Evolutionary conservation across 306 rosid species (phyloP).

Genomic region (Lotus japonicus): DNA sequence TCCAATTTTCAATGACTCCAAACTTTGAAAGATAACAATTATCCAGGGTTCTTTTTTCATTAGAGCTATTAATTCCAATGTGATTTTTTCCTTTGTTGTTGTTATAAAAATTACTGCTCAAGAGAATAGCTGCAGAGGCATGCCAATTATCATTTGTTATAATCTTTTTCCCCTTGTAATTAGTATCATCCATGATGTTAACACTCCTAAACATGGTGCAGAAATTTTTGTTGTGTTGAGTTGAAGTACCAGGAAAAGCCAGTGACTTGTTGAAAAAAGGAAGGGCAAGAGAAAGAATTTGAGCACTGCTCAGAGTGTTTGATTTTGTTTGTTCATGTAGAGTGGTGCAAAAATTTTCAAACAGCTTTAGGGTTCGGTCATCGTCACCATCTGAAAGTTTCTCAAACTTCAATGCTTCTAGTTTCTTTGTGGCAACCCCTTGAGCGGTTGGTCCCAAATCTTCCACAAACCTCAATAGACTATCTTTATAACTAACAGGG

Average conservation of each 20-base stretch:
- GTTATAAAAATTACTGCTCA: neutral
- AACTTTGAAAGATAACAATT: no score
- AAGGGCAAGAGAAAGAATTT: neutral
- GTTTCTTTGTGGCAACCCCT: neutral
- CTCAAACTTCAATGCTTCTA: neutral
- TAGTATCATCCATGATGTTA: neutral
- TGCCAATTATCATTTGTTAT: neutral
- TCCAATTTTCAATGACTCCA: no score
- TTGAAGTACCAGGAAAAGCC: neutral
- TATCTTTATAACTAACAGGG: neutral
- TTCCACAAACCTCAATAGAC: constrained; percentile 8
- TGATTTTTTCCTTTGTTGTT: neutral
- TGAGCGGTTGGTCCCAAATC: constrained; percentile 16
- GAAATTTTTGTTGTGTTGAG: neutral
- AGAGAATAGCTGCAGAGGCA: constrained; percentile 4
- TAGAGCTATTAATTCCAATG: neutral
- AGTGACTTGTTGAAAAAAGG: neutral
- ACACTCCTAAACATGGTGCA: neutral
- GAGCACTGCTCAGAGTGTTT: neutral
- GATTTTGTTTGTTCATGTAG: neutral
- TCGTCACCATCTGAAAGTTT: neutral
- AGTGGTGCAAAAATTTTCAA: neutral
- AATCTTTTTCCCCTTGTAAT: neutral
- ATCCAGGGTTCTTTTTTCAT: no score
- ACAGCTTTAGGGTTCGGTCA: neutral